Percentiles rank a stretch among this genome's conserved stretches.
Evolutionary conservation across 176 grass and related monocot genomes (phyloP).

Genomic region (Phyllostachys edulis): DNA sequence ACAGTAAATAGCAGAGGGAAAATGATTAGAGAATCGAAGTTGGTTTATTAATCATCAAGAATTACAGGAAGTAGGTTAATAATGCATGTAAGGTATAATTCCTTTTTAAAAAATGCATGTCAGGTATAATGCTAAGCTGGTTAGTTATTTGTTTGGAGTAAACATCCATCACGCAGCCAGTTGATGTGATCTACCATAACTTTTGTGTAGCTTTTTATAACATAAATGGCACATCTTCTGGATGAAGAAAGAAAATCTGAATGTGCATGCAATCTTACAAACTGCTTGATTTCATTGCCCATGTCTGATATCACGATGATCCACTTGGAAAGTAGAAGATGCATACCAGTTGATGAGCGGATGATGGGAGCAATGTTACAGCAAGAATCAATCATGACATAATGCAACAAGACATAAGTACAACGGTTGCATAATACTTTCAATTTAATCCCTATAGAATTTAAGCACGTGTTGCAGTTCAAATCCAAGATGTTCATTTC

Average conservation of each 20-base stretch:
- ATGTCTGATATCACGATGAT: not conserved
- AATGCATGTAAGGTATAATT: not conserved
- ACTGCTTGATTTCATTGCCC: not conserved
- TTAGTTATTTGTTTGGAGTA: not conserved
- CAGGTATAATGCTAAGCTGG: not conserved
- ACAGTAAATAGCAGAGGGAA: slow-evolving; percentile 21
- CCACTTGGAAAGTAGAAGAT: slow-evolving; percentile 5
- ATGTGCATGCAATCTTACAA: slow-evolving; percentile 4
- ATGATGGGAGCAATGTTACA: slow-evolving; percentile 1
- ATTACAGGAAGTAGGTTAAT: not conserved
- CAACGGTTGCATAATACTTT: not conserved
- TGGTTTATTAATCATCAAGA: not conserved
- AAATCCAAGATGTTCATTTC: slow-evolving; percentile 29
- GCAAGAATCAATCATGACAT: not conserved
- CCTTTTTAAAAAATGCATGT: not conserved
- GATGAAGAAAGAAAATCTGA: not conserved
- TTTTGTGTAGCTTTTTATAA: not conserved
- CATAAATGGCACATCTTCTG: not conserved
- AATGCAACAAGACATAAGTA: not conserved
- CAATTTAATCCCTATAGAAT: not conserved
- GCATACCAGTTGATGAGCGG: not conserved
- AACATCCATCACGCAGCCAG: not conserved
- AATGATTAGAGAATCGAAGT: slow-evolving; percentile 25
- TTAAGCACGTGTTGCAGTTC: not conserved
- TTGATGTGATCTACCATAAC: not conserved